A percentile compares a stretch with the other conserved stretches of the same genome.
These are phyloP conservation scores for Myxozyma lipomycoides DNA, from an alignment of 805 yeast species.

Conservation along the genomic window DNA sequence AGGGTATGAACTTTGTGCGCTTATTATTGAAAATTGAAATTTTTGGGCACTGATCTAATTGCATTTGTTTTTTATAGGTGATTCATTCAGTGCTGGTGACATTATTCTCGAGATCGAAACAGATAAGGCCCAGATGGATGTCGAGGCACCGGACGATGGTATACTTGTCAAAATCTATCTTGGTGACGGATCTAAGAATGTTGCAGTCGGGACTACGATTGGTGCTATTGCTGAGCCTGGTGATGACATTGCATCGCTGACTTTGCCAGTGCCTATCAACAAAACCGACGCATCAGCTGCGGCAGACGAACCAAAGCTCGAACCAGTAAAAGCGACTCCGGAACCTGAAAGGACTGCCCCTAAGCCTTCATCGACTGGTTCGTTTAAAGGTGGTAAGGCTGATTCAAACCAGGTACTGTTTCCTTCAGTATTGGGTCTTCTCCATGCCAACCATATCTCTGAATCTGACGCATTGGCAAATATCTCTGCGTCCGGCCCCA, in stretches of 20 bases:
- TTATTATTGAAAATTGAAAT: neutral
- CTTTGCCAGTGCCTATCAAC: slow-evolving; percentile 48
- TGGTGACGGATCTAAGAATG: slow-evolving; percentile 69
- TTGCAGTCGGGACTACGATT: slow-evolving; percentile 84
- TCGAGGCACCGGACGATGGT: slow-evolving; percentile 95
- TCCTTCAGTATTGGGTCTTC: slow-evolving; percentile 72
- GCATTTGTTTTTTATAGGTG: slow-evolving; percentile 42
- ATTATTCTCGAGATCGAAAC: slow-evolving; percentile 95
- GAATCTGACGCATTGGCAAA: slow-evolving; percentile 63
- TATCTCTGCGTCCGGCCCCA: slow-evolving; percentile 82
- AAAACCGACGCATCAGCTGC: slow-evolving; percentile 25
- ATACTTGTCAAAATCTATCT: slow-evolving; percentile 66
- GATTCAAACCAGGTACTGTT: slow-evolving; percentile 61
- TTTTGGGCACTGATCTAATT: neutral
- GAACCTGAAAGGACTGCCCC: slow-evolving; percentile 22
- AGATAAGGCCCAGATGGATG: slow-evolving; percentile 97
- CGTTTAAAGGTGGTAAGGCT: slow-evolving; percentile 44
- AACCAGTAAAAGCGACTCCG: slow-evolving; percentile 1
- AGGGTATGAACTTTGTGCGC: too few species aligned
- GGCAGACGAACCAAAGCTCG: slow-evolving; percentile 5
- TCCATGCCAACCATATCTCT: slow-evolving; percentile 60
- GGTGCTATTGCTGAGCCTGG: slow-evolving; percentile 85
- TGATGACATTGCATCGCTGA: slow-evolving; percentile 68
- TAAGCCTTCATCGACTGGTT: slow-evolving; percentile 8
- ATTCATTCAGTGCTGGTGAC: slow-evolving; percentile 78